Evolutionary conservation across 169 alveolate genomes (phyloP).

Genomic region (Theileria orientalis): DNA sequence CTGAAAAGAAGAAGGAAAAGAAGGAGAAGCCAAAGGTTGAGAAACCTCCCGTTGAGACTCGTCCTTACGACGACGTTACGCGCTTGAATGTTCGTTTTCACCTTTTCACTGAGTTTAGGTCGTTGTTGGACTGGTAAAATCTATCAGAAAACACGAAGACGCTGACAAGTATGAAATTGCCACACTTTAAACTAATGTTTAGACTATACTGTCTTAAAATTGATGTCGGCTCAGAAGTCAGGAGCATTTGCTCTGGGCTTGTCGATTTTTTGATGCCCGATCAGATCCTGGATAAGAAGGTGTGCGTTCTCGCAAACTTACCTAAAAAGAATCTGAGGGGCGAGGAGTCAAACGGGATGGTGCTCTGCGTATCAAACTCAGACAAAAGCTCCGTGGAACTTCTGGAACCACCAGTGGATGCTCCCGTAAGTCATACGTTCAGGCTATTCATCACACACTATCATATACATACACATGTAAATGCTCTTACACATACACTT

Average conservation of each 20-base stretch:
- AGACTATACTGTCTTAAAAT: slow-evolving; percentile 72
- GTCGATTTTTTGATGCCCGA: slow-evolving; percentile 72
- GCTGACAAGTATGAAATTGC: slow-evolving; percentile 62
- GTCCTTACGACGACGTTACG: slow-evolving; percentile 70
- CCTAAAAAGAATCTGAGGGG: slow-evolving; percentile 80
- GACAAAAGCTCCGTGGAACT: slow-evolving; percentile 53
- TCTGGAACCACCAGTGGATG: slow-evolving; percentile 54
- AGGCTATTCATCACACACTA: not conserved
- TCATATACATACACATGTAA: too few relatives aligned
- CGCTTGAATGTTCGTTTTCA: slow-evolving; percentile 42
- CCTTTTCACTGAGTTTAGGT: slow-evolving; percentile 7
- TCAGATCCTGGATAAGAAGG: slow-evolving; percentile 73
- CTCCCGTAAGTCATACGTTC: slow-evolving; percentile 40
- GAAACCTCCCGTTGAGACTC: slow-evolving; percentile 53
- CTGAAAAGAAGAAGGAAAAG: slow-evolving; percentile 20
- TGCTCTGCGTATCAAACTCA: slow-evolving; percentile 45
- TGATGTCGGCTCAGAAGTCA: slow-evolving; percentile 70
- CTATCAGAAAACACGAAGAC: slow-evolving; percentile 74
- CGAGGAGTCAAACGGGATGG: slow-evolving; percentile 80
- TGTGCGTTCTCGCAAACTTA: slow-evolving; percentile 79
- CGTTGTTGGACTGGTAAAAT: slow-evolving; percentile 67
- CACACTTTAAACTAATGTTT: not conserved
- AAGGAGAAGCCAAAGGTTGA: slow-evolving; percentile 19
- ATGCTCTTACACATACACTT: too few relatives aligned
- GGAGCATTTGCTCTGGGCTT: slow-evolving; percentile 80